Evolutionary conservation across 352 stramenopile species (phyloP), one percentile per base, ranked within the genome.

Genomic region (Globisporangium spinosum): DNA sequence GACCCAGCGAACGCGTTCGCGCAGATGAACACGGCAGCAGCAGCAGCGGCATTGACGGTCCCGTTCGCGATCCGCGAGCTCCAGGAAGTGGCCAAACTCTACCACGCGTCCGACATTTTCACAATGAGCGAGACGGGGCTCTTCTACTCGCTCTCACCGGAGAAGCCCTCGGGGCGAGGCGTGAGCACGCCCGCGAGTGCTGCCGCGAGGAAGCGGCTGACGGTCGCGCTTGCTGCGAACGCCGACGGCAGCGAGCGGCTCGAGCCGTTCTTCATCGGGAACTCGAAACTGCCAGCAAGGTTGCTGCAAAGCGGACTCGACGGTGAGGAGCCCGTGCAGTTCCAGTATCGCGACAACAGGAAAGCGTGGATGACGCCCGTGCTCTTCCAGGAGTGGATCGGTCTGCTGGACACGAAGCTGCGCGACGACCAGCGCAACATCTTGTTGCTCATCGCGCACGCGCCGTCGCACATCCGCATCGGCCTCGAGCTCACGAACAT

Each of bases 351-450:
- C 58, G 75, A 85, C 63, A 89, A 89, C 70, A 71, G 65, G 40
- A 68, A 72, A 25, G 77, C 76, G 65, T 87, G 79, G 78, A 79
- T 89, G 71, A 89, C 80, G 20, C 77, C 77, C 34, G 77, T 87
- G 43, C 74, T 87, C 64, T 89, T 89, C 69, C 78, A 86, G 68
- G 76, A 87, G 62, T 89, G 76, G 67, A 62, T 89, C 23, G 73
- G 72, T 6, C 66, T 77, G 23, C 57, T 89, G 1, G 79, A 89
- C 69, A 81, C 78, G 32, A 67, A 71, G 8, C 80, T 89, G 77
- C 70, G 76, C 12, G 77, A 87, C 59, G 68, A 77, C 45, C 70
- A 77, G 22, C 75, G 80, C 40, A 74, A 65, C 13, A 73, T 87
- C 27, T 45, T 89, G 35, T 61, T 89, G 63, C 73, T 89, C 5